These are phyloP conservation scores for Arachnopeziza araneosa DNA, from an alignment of 2,329 filamentous ascomycete species.

Conservation along the genomic window DNA sequence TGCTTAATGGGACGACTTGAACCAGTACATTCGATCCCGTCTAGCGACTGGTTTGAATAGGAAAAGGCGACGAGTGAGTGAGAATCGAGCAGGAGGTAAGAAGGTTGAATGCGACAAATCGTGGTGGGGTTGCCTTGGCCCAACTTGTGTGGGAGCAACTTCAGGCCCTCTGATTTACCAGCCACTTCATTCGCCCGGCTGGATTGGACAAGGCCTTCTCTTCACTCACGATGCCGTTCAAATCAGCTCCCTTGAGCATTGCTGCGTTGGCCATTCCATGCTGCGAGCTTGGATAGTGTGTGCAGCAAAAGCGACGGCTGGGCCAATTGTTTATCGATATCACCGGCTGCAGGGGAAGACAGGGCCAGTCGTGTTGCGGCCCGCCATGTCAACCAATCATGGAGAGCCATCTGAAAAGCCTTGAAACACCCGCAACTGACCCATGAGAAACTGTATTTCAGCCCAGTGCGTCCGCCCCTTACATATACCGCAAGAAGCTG, in stretches of 20 bases:
- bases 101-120: slow-evolving; percentile 1
- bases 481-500: not conserved
- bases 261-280: slow-evolving; percentile 11
- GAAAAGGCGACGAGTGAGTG: slow-evolving; percentile 1
- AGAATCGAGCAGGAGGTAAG: slow-evolving; percentile 2
- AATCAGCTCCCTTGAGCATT: not conserved
- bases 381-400: slow-evolving; percentile 7
- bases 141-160: not conserved
- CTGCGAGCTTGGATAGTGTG: slow-evolving; percentile 2
- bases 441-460: slow-evolving; percentile 5
- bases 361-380: slow-evolving; percentile 4
- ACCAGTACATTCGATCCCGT: not conserved
- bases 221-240: not conserved
- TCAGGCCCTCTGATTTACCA: slow-evolving; percentile 4
- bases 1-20: slow-evolving; percentile 8
- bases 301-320: slow-evolving; percentile 8
- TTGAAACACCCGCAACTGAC: slow-evolving; percentile 6
- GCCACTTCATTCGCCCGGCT: slow-evolving; percentile 7
- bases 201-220: not conserved
- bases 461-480: slow-evolving; percentile 7
- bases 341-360: not conserved
- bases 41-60: slow-evolving; percentile 1
- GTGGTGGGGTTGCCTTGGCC: not conserved
- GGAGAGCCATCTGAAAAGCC: not conserved
- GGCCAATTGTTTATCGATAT: slow-evolving; percentile 11